Conservation (phyloP, 768 basidiomycete species). For the Lactifluus hygrophoroides region DNA sequence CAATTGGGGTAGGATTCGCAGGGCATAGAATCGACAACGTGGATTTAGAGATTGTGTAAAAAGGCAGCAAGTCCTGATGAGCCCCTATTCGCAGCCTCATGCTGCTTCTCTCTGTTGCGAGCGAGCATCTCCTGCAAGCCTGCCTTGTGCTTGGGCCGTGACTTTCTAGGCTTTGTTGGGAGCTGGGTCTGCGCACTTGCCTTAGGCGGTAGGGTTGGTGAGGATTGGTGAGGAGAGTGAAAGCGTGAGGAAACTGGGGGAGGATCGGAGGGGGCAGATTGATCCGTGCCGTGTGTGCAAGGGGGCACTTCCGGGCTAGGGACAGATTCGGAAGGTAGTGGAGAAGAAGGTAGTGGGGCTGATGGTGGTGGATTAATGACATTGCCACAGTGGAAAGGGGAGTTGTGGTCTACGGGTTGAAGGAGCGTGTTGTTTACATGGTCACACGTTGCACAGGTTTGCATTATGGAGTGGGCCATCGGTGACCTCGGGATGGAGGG, state of each 20-base stretch:
- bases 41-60: slow-evolving; percentile 6
- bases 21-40: background rate
- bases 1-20: background rate
- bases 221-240: background rate
- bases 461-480: background rate
- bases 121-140: slow-evolving; percentile 56
- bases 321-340: too few species aligned
- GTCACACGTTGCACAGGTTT: slow-evolving; percentile 26
- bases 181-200: background rate
- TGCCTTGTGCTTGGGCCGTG: slow-evolving; percentile 44
- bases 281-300: slow-evolving; percentile 7
- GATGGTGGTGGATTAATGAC: background rate
- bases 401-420: slow-evolving; percentile 8
- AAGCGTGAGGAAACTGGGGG: background rate
- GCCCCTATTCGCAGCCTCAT: slow-evolving; percentile 24
- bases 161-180: slow-evolving; percentile 8
- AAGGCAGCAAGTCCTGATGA: slow-evolving; percentile 9
- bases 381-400: background rate
- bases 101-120: slow-evolving; percentile 47
- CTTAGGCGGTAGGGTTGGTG: background rate
- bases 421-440: slow-evolving; percentile 24
- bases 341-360: background rate
- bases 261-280: background rate
- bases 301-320: background rate
- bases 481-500: slow-evolving; percentile 13